Evolutionary conservation across 768 basidiomycete genomes (phyloP), one percentile per base, ranked within the genome.

Genomic region (Sarcodon aspratus): DNA sequence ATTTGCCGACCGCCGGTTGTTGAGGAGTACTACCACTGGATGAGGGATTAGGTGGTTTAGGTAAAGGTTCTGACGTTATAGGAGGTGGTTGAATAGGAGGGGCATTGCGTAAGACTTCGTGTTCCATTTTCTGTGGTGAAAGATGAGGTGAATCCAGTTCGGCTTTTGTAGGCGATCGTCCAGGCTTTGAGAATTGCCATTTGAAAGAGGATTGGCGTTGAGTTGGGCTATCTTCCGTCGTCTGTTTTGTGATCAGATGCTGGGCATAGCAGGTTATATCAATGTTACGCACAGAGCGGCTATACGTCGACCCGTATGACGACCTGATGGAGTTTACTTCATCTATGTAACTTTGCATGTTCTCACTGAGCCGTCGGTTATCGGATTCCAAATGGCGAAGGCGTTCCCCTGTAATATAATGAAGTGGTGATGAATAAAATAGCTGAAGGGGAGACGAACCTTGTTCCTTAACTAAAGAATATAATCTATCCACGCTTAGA

Each of bases 121-220:
- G 83, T 58, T 92, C 89, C 27, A 72, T 65, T 47, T 83, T 81
- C 49, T 82, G 81, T 5, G 89, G 89, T 1, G 89, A 92, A 38
- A 78, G 73, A 58, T 83, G 82, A 0, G 86, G 89, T 0, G 87
- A 89, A 52, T 90, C 87, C 17, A 75, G 65, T 38, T 82, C 80
- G 33, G 73, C 66, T 64, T 86, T 89, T 18, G 89, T 93, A 27
- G 90, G 90, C 15, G 90, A 92, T 54, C 79, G 79, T 50, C 79
- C 65, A 1, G 85, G 79, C 60, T 86, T 84, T 32, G 81, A 77
- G 52, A 80, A 91, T 49, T 81, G 75, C 90, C 90, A 93, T 59
- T 90, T 90, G 66, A 91, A 89, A 11, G 90, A 90, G 32, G 81
- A 79, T 57, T 88, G 86, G 48, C 86, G 75, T 46, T 69, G 72